Conservation (phyloP, 371 early-diverging fungal genomes). For the Choanephora cucurbitarum region DNA sequence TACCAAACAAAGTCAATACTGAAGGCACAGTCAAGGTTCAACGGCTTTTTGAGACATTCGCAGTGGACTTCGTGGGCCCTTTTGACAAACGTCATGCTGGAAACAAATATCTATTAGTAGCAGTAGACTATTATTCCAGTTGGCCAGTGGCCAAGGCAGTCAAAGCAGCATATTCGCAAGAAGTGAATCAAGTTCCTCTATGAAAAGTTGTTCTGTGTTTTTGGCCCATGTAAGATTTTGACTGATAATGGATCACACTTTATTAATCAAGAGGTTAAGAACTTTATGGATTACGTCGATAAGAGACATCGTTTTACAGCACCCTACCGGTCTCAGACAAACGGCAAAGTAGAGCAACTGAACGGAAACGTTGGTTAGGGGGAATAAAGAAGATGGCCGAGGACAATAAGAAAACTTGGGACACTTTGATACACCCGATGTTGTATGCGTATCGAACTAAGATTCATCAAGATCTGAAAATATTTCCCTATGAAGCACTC, state of each 20-base stretch:
- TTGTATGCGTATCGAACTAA: constrained; percentile 15
- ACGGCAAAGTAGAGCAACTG: too few relatives aligned
- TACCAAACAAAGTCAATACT: neutral
- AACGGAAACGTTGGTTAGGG: too few relatives aligned
- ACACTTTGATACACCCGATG: neutral
- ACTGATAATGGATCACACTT: too few relatives aligned
- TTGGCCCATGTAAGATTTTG: neutral
- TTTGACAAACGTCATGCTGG: constrained; percentile 14
- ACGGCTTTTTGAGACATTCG: constrained; percentile 31
- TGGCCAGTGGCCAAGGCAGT: constrained; percentile 45
- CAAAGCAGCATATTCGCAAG: constrained; percentile 18
- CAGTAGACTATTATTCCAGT: constrained; percentile 44
- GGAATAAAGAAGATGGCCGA: too few relatives aligned
- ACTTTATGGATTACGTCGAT: too few relatives aligned
- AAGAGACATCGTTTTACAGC: too few relatives aligned
- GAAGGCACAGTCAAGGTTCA: neutral
- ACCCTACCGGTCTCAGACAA: too few relatives aligned
- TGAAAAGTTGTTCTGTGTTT: constrained; percentile 25
- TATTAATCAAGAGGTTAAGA: too few relatives aligned
- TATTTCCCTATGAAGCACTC: constrained; percentile 8
- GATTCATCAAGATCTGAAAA: neutral
- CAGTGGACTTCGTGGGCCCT: constrained; percentile 44
- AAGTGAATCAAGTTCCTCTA: constrained; percentile 38
- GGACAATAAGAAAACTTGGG: too few relatives aligned
- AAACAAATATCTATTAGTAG: constrained; percentile 45